Percentiles rank a stretch among this genome's conserved stretches.
Evolutionary conservation across 208 protist genomes (phyloP).

Genomic region (Borovskyia barvae): DNA sequence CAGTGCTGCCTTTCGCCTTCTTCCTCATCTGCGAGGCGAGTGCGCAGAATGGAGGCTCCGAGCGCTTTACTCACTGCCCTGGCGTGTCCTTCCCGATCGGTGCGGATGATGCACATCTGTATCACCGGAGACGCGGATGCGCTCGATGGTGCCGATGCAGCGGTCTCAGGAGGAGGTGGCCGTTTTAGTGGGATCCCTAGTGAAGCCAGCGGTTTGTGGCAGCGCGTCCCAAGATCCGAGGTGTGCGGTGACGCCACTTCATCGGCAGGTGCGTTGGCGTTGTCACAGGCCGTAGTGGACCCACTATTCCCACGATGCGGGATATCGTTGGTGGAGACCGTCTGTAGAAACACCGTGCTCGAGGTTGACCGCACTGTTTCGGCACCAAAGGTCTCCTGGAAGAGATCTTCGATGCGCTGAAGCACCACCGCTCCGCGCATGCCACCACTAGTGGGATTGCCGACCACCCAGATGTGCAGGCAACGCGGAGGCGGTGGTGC

Average conservation of each 20-base stretch:
- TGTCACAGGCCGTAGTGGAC: no score
- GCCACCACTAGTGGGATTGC: slow-evolving; percentile 62
- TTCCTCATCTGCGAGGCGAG: slow-evolving; percentile 2
- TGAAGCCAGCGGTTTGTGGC: no score
- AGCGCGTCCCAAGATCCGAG: no score
- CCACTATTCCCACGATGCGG: no score
- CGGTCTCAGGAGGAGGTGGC: no score
- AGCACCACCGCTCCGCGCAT: slow-evolving; percentile 16
- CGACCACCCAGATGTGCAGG: slow-evolving; percentile 51
- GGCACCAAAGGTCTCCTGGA: slow-evolving; percentile 1
- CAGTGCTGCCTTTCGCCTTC: no score
- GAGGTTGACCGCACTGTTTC: slow-evolving; percentile 9
- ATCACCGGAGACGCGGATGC: no score
- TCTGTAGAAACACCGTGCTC: slow-evolving; percentile 10
- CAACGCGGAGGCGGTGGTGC: no score
- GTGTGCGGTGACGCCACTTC: neutral
- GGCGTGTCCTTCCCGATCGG: slow-evolving; percentile 11
- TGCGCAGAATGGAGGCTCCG: slow-evolving; percentile 12
- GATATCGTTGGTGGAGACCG: neutral
- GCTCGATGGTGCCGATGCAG: no score
- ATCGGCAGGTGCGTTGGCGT: neutral
- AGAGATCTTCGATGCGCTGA: slow-evolving; percentile 3
- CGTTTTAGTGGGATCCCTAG: no score
- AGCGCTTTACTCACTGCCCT: slow-evolving; percentile 13
- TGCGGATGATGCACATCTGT: slow-evolving; percentile 16